Evolutionary conservation across 352 stramenopile species (phyloP).

Genomic region (Globisporangium cystogenes): DNA sequence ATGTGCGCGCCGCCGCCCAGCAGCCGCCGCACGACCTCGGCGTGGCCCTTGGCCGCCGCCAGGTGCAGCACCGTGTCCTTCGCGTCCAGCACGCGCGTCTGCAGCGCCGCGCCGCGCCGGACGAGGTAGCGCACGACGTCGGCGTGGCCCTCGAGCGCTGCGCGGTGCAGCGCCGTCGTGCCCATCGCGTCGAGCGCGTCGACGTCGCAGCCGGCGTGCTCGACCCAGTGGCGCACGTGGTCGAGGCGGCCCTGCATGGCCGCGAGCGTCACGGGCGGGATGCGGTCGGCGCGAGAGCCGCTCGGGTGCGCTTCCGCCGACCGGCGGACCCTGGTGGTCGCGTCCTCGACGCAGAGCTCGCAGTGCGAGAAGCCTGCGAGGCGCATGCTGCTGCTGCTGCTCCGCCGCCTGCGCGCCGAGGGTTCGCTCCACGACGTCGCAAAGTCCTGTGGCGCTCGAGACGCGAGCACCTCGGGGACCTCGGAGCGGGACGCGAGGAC

Average conservation of each 20-base stretch:
- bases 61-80: conserved; percentile 36
- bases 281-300: background rate
- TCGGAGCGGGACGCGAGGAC: background rate
- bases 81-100: conserved; percentile 8
- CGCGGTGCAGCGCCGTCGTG: conserved; percentile 14
- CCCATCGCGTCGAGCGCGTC: conserved; percentile 10
- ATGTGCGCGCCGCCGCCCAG: conserved; percentile 25
- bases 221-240: conserved; percentile 19
- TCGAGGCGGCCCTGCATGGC: conserved; percentile 15
- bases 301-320: background rate
- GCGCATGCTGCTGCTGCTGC: background rate
- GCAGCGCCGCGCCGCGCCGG: conserved; percentile 14
- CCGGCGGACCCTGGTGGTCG: background rate
- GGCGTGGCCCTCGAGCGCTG: conserved; percentile 16
- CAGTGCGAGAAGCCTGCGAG: background rate
- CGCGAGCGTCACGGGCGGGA: conserved; percentile 10
- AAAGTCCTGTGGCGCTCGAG: background rate
- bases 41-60: conserved; percentile 23
- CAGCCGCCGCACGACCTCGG: conserved; percentile 18
- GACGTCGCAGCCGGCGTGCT: conserved; percentile 13
- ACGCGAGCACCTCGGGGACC: no score
- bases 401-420: background rate
- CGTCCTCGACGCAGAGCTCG: background rate
- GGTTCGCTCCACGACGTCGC: background rate
- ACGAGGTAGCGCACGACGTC: conserved; percentile 24